These are phyloP conservation scores for Papilionanthe hybrid DNA, from an alignment of 116 monocot species.

Conservation along the genomic window DNA sequence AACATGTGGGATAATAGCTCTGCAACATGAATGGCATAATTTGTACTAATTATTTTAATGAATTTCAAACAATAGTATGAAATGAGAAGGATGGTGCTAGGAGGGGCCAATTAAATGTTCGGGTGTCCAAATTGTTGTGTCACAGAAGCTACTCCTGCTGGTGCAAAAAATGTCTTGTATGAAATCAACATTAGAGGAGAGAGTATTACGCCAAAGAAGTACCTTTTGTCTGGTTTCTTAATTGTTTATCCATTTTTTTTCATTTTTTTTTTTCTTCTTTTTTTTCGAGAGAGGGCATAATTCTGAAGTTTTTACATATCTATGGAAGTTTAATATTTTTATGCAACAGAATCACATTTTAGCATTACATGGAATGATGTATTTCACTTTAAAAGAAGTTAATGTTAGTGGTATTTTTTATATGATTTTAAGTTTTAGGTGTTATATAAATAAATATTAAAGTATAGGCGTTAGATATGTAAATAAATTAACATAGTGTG, in stretches of 20 bases:
- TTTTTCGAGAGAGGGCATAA: neutral
- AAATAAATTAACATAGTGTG: too few relatives aligned
- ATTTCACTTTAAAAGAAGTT: too few relatives aligned
- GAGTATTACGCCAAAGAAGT: neutral
- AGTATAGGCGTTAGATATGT: too few relatives aligned
- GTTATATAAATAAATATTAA: too few relatives aligned
- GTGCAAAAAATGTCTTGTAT: neutral
- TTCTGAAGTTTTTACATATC: too few relatives aligned
- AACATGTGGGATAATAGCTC: neutral
- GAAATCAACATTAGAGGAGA: neutral
- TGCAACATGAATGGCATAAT: neutral
- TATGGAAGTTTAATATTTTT: too few relatives aligned
- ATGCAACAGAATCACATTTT: too few relatives aligned
- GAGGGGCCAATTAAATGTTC: neutral
- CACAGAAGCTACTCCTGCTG: neutral
- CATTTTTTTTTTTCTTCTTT: too few relatives aligned
- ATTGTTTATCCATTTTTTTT: neutral
- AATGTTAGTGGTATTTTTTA: too few relatives aligned
- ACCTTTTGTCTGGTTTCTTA: neutral
- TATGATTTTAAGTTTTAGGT: too few relatives aligned
- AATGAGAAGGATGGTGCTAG: neutral
- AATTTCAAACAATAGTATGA: neutral
- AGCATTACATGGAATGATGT: too few relatives aligned
- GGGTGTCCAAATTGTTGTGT: neutral
- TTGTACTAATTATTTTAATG: neutral